These are phyloP conservation scores for Ganoderma sinense DNA, from an alignment of 1,284 basidiomycete genomes.

Conservation along the genomic window DNA sequence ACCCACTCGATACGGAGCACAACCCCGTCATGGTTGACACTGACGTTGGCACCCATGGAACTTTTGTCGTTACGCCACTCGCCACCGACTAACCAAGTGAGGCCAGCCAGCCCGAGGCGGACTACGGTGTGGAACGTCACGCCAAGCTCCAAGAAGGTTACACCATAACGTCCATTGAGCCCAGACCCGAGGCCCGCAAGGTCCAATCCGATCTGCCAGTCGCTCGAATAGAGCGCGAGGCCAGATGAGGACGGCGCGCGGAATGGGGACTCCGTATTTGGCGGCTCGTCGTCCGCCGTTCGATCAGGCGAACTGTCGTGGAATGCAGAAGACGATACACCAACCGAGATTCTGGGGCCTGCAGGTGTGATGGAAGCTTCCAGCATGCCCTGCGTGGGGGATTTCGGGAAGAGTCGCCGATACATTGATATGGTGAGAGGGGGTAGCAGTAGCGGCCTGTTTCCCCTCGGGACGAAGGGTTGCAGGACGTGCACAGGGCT, in stretches of 20 bases:
- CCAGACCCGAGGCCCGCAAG: slow-evolving; percentile 38
- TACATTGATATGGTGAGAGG: slow-evolving; percentile 40
- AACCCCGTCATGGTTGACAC: slow-evolving; percentile 40
- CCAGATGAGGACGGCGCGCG: slow-evolving; percentile 41
- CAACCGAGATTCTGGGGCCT: slow-evolving; percentile 32
- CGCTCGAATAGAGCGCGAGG: slow-evolving; percentile 36
- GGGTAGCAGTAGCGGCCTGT: slow-evolving; percentile 28
- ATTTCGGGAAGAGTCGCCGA: slow-evolving; percentile 42
- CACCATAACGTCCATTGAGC: slow-evolving; percentile 41
- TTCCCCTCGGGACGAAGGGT: slow-evolving; percentile 19
- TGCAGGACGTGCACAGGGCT: slow-evolving; percentile 21
- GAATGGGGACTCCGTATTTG: slow-evolving; percentile 16
- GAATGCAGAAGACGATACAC: slow-evolving; percentile 34
- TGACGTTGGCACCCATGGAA: slow-evolving; percentile 41
- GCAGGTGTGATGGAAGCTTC: slow-evolving; percentile 31
- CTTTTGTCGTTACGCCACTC: slow-evolving; percentile 38
- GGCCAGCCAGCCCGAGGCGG: slow-evolving; percentile 35
- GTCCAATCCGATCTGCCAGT: slow-evolving; percentile 39
- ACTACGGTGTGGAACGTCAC: slow-evolving; percentile 34
- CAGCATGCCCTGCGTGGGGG: slow-evolving; percentile 38
- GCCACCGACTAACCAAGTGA: slow-evolving; percentile 38
- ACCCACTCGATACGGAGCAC: slow-evolving; percentile 45
- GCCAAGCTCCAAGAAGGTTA: slow-evolving; percentile 41
- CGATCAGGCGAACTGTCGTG: slow-evolving; percentile 34
- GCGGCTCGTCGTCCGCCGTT: slow-evolving; percentile 19